Conservation (phyloP, 371 early-diverging fungal genomes). For the Mortierella sp. region DNA sequence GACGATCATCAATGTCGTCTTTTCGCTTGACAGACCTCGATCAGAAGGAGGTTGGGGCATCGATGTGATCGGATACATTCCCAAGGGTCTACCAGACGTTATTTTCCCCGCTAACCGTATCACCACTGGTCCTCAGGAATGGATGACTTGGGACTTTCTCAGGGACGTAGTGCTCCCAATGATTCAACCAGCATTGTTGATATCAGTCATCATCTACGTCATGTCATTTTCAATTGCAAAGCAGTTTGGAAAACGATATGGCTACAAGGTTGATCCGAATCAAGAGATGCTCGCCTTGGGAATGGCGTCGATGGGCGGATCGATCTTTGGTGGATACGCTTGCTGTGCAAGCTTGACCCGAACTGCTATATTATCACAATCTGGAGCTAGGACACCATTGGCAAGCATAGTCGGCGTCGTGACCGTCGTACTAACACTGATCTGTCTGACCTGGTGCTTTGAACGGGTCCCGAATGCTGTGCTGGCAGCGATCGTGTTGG, state of each 20-base stretch:
- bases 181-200: constrained; percentile 55
- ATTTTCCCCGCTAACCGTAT: constrained; percentile 43
- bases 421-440: constrained; percentile 49
- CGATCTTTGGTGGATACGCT: constrained; percentile 58
- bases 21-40: constrained; percentile 45
- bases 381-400: constrained; percentile 43
- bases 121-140: constrained; percentile 34
- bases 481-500: constrained; percentile 56
- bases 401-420: constrained; percentile 54
- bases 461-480: constrained; percentile 57
- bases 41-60: constrained; percentile 44
- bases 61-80: constrained; percentile 58
- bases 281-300: constrained; percentile 64
- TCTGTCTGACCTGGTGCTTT: constrained; percentile 55
- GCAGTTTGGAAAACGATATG: constrained; percentile 56
- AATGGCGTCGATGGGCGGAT: constrained; percentile 53
- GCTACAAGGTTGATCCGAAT: constrained; percentile 46
- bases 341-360: constrained; percentile 48
- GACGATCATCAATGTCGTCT: constrained; percentile 40
- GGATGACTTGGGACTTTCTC: constrained; percentile 35
- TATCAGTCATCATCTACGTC: constrained; percentile 58
- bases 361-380: constrained; percentile 45
- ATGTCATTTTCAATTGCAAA: constrained; percentile 61
- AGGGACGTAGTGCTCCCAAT: constrained; percentile 26
- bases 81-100: constrained; percentile 56